These are phyloP conservation scores for Phyllosticta citriasiana DNA, from an alignment of 2,329 filamentous ascomycete genomes.

Conservation along the genomic window DNA sequence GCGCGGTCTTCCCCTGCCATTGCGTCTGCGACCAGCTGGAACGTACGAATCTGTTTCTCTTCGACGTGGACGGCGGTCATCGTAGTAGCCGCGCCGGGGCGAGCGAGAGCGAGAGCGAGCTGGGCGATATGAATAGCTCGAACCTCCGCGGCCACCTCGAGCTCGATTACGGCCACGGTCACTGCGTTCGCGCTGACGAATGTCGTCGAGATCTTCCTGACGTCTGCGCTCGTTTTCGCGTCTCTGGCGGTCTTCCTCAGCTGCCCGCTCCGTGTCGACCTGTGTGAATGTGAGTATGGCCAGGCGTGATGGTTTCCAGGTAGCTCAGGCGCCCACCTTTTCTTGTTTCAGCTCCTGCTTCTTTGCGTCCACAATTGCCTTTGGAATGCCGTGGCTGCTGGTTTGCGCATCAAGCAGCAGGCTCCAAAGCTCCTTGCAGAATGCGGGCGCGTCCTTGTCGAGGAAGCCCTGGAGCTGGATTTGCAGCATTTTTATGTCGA, in stretches of 20 bases:
- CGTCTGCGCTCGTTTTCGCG: slow-evolving; percentile 62
- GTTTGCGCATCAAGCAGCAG: slow-evolving; percentile 87
- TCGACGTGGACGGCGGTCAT: slow-evolving; percentile 34
- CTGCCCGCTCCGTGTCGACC: slow-evolving; percentile 74
- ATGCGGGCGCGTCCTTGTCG: slow-evolving; percentile 77
- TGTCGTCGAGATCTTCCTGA: slow-evolving; percentile 58
- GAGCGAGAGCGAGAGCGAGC: slow-evolving; percentile 41
- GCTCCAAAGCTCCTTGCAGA: slow-evolving; percentile 92
- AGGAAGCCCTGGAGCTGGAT: slow-evolving; percentile 93
- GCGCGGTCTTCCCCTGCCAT: slow-evolving; percentile 28
- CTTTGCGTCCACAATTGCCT: slow-evolving; percentile 91
- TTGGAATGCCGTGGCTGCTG: slow-evolving; percentile 72
- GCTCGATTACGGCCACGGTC: slow-evolving; percentile 35
- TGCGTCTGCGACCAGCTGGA: slow-evolving; percentile 35
- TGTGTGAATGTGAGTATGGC: slow-evolving; percentile 27
- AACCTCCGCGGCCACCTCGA: slow-evolving; percentile 38
- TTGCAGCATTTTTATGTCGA: slow-evolving; percentile 90
- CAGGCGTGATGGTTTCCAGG: background rate
- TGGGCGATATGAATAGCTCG: slow-evolving; percentile 38
- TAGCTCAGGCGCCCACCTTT: slow-evolving; percentile 51
- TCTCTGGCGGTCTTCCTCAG: slow-evolving; percentile 61
- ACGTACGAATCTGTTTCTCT: slow-evolving; percentile 49
- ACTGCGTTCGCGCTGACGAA: slow-evolving; percentile 53
- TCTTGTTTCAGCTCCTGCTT: slow-evolving; percentile 91
- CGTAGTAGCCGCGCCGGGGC: slow-evolving; percentile 38